Base-by-base conservation (phyloP, 139 green algal genomes). In the Dunaliella sp. region DNA sequence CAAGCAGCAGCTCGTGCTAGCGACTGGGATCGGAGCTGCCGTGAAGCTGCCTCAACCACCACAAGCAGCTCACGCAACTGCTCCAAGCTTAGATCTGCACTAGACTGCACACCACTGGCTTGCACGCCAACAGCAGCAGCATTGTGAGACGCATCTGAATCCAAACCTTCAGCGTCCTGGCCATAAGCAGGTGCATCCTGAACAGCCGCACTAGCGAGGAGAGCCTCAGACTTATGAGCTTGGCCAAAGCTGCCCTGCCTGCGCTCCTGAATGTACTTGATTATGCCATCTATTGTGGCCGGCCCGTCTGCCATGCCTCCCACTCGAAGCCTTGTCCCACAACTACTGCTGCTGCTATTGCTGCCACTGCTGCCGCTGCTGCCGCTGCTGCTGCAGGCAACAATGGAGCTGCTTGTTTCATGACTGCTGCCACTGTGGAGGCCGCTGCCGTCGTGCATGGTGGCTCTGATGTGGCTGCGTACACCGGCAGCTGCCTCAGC, bases 291-390 rank as follows among this genome's bases (percentile, higher is more conserved):
- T 28, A 33, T 2, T 28, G 73, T 32, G 22, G 73, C 73, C 7
- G 73, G 73, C 37, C 84, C 31, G 16, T 72, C 59, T 7, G 7
- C 48, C 48, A 65, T 65, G 48, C 48, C 16, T 7, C 48, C 48
- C 48, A 65, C 48, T 7, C 48, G 48, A 16, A 26, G 7, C 48
- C 48, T 65, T 65, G 7, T 12, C 79, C 58, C 36, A 84, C 59
- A n/a, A 88, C 77, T 34, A 80, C 80, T 75, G 32, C 38, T 35
- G 85, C 79, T 33, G 73, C 73, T 24, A 37, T 79, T 36, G 72
- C 38, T 48, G 38, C 38, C 34, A 35, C 85, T 0, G 35, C 35
- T 72, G 12, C 7, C 30, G 73, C 73, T 74, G 58, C 58, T 74
- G 58, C 58, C 24, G 58, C 58, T 21, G 57, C 57, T 33, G 34